Evolutionary conservation across 108 stramenopile species (phyloP), one percentile per base, ranked within the genome.

Genomic region (Cafeteria roenbergensis): DNA sequence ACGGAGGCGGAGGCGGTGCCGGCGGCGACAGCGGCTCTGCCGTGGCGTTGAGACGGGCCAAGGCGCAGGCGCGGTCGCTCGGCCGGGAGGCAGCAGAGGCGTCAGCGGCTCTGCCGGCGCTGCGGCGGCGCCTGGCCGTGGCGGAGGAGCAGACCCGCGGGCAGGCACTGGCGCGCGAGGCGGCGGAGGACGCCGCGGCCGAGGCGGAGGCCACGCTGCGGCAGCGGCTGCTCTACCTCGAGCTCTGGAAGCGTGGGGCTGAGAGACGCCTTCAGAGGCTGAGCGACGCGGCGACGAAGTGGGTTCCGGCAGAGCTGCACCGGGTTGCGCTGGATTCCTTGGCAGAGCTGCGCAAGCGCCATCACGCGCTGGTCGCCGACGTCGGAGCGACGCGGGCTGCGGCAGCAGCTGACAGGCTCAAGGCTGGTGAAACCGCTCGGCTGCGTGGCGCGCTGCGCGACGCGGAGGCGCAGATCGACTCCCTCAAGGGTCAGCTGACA

Each of bases 141-240:
- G n/a, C 59, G 21, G n/a, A 28, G 34, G n/a, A 12, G 29, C 24
- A 35, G 37, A 22, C 52, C 9, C 17, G 2, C 2, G 52, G 17
- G 24, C 17, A 8, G 24, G n/a, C 24, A 2, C 21, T 2, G 21
- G 21, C 21, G 17, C 52, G 24, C 24, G 21, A 2, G 20, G 59
- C 8, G 2, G 59, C 59, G 20, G 59, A 76, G 64, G 62, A 48
- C 38, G 76, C 69, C 55, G 69, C 78, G 62, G 53, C 72, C 8
- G 76, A 82, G 64, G 67, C 64, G 57, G 74, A 79, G 66, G 68
- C 67, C 27, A 38, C 65, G 12, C 53, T 75, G 27, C 76, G 77
- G 53, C 57, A 64, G 62, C 54, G 81, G 27, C 60, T 79, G 24
- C 64, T 80, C 35, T 82, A 77, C 64, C 65, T 82, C 38, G 81